Evolutionary conservation across 2,329 filamentous ascomycete genomes (phyloP).

Genomic region (Acarospora socialis): DNA sequence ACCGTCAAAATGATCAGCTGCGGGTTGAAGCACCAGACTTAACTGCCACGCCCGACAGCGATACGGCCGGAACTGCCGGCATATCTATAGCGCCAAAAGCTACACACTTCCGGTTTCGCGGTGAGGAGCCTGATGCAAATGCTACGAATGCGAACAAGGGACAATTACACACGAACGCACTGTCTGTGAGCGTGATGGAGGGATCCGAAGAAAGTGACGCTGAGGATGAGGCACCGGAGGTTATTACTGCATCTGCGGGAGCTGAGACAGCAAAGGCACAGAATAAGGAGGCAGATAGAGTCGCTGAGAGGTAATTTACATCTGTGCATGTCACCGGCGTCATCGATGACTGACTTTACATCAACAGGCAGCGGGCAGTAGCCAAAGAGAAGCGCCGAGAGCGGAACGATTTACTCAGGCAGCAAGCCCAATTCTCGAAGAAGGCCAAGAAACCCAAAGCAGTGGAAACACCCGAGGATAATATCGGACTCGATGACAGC

Average conservation of each 20-base stretch:
- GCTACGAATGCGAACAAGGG: too few relatives aligned
- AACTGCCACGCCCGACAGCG: too few relatives aligned
- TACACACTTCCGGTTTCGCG: too few relatives aligned
- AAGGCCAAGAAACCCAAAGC: neutral
- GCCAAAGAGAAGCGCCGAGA: constrained; percentile 9
- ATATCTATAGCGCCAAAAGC: too few relatives aligned
- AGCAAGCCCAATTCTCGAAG: constrained; percentile 8
- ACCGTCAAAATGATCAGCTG: too few relatives aligned
- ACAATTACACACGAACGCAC: too few relatives aligned
- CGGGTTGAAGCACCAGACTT: too few relatives aligned
- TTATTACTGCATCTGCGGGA: constrained; percentile 8
- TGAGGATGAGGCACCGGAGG: constrained; percentile 12
- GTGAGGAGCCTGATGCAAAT: too few relatives aligned
- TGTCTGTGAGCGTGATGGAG: too few relatives aligned
- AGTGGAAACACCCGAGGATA: neutral
- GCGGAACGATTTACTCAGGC: constrained; percentile 7
- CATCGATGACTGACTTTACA: neutral
- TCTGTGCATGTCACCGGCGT: neutral
- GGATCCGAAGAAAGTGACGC: neutral
- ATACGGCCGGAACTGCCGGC: too few relatives aligned
- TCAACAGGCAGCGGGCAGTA: constrained; percentile 5
- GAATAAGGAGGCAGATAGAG: constrained; percentile 6
- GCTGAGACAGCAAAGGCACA: constrained; percentile 6
- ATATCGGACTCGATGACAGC: neutral
- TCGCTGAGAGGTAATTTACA: constrained; percentile 3